These are phyloP conservation scores for Wallacemonas rigidus DNA, from an alignment of 208 protist species.

Conservation along the genomic window DNA sequence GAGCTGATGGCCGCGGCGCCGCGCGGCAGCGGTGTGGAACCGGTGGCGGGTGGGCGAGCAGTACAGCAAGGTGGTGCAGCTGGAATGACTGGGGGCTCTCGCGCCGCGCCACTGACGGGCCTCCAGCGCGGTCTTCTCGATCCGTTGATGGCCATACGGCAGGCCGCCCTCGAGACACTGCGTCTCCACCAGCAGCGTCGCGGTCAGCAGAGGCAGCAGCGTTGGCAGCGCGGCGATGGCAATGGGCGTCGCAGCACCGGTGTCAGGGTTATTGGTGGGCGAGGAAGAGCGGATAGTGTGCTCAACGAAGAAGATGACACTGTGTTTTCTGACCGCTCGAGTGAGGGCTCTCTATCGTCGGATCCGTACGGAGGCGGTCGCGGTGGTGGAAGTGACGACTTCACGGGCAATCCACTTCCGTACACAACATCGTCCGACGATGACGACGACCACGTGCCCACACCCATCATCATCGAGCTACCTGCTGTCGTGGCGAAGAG, in stretches of 20 bases:
- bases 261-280: background rate
- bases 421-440: slow-evolving; percentile 10
- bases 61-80: background rate
- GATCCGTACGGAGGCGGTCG: too few species aligned
- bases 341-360: background rate
- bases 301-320: background rate
- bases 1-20: slow-evolving; percentile 43
- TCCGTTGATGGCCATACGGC: slow-evolving; percentile 15
- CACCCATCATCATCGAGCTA: slow-evolving; percentile 6
- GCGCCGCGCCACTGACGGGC: background rate
- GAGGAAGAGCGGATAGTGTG: background rate
- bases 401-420: slow-evolving; percentile 2
- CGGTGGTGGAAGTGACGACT: background rate
- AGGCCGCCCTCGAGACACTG: slow-evolving; percentile 5
- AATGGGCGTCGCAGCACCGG: background rate
- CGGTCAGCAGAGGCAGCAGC: slow-evolving; percentile 12
- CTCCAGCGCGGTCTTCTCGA: slow-evolving; percentile 12
- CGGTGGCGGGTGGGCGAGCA: background rate
- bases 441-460: background rate
- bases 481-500: slow-evolving; percentile 3
- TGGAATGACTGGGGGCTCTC: background rate
- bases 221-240: background rate
- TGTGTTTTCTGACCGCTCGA: slow-evolving; percentile 7
- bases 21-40: slow-evolving; percentile 23
- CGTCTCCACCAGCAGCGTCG: slow-evolving; percentile 11